These are phyloP conservation scores for Olyra latifolia DNA, from an alignment of 176 grass and related monocot genomes.

Conservation along the genomic window DNA sequence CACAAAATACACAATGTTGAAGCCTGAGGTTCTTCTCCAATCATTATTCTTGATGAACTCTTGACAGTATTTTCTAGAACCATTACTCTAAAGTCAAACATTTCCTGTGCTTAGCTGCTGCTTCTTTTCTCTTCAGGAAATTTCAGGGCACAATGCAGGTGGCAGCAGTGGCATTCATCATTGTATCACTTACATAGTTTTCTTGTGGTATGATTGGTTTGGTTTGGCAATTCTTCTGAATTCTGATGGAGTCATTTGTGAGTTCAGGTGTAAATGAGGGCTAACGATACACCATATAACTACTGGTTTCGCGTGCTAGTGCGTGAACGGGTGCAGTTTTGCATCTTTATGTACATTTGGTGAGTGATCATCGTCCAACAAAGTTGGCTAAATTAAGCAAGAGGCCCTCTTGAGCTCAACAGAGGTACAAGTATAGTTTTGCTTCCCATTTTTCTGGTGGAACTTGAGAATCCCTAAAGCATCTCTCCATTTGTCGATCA, in stretches of 20 bases:
- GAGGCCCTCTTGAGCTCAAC: neutral
- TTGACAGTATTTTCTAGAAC: neutral
- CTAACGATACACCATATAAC: slow-evolving; percentile 76
- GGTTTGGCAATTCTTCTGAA: slow-evolving; percentile 12
- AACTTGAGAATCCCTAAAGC: slow-evolving; percentile 87
- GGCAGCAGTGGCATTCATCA: slow-evolving; percentile 75
- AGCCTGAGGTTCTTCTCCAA: slow-evolving; percentile 37
- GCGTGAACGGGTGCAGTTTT: slow-evolving; percentile 93
- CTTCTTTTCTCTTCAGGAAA: slow-evolving; percentile 48
- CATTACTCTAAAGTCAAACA: neutral
- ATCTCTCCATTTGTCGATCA: slow-evolving; percentile 69
- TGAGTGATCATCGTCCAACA: slow-evolving; percentile 25
- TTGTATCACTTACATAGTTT: slow-evolving; percentile 44
- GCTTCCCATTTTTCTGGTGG: slow-evolving; percentile 56
- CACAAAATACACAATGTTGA: slow-evolving; percentile 92
- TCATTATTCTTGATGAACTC: neutral
- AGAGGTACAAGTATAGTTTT: neutral
- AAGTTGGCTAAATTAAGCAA: neutral
- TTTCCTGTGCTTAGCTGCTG: neutral
- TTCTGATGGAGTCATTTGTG: neutral
- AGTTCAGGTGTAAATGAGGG: slow-evolving; percentile 85
- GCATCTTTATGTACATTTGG: slow-evolving; percentile 95
- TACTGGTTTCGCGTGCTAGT: slow-evolving; percentile 95
- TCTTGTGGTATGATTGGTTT: neutral
- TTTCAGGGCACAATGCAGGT: slow-evolving; percentile 97